Base-by-base conservation (phyloP, 2,329 filamentous ascomycete species). In the Chaetomiaceae sp. region DNA sequence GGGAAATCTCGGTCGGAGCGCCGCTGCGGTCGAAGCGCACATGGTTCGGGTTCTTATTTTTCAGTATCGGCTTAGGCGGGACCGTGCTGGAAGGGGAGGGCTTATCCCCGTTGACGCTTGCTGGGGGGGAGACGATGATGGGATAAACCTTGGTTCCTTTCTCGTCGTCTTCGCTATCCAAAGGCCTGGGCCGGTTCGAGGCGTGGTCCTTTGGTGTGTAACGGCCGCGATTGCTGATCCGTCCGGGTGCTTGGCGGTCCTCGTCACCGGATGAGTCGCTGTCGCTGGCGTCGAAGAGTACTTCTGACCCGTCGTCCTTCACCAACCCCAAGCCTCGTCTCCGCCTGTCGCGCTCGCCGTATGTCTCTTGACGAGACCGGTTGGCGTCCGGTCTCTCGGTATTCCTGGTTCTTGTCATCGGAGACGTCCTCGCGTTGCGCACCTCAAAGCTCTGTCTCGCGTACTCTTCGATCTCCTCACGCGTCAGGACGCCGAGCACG, bases 1-100 rank as follows among this genome's bases (percentile, higher is more conserved):
- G 63, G 33, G 63, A 59, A 54, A 81, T 64, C 63, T 81, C 71
- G 51, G 73, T 65, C 15, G 74, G 73, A n/a, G n/a, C n/a, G 9
- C 65, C 62, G 60, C 78, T 72, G 1, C 74, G 72, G 34, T 77
- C 74, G 54, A 81, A 81, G 4, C 75, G 74, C 5, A 83, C 79
- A 42, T 78, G 78, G 55, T 83, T 78, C 43, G 76, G 75, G 55
- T 81, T 80, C 60, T 74, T 77, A 63, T 83, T 83, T 70, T 83
- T 83, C 17, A 83, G 69, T n/a, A 83, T 83, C 5, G 80, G 76
- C 61, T 82, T 83, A 1, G 80, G 81, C 53, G 63, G 66, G 0
- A 71, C 68, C 2, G 68, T 72, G 25, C 59, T 59, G 3, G 69
- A 62, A 0, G 71, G 66, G 1, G 71, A 69, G 1, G 65, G 66